Conservation (phyloP, 2,329 filamentous ascomycete species). For the Ceratocystiopsis minuta region DNA sequence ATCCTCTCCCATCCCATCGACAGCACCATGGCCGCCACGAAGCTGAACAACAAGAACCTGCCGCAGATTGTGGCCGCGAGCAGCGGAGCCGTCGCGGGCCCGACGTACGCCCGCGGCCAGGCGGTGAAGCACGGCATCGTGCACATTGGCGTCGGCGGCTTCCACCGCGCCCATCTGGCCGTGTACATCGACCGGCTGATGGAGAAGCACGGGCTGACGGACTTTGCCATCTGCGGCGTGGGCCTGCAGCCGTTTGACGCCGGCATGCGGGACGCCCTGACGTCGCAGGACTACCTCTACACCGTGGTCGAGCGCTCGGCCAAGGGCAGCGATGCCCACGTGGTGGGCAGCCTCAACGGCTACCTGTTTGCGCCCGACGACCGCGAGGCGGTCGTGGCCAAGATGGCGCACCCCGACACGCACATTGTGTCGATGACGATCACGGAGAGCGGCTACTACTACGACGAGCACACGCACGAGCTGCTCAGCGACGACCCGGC, state of each 20-base stretch:
- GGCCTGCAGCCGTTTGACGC: slow-evolving; percentile 31
- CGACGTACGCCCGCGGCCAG: slow-evolving; percentile 23
- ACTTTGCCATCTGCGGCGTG: slow-evolving; percentile 34
- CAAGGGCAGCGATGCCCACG: slow-evolving; percentile 26
- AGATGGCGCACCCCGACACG: slow-evolving; percentile 36
- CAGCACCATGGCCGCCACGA: slow-evolving; percentile 11
- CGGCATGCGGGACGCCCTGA: slow-evolving; percentile 30
- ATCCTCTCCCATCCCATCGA: neutral
- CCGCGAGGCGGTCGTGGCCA: slow-evolving; percentile 31
- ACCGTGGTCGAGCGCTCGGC: slow-evolving; percentile 36
- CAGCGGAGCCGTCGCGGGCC: slow-evolving; percentile 16
- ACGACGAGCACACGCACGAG: slow-evolving; percentile 39
- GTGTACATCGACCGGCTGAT: slow-evolving; percentile 32
- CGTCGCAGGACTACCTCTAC: slow-evolving; percentile 31
- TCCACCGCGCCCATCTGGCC: slow-evolving; percentile 34
- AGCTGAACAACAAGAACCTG: slow-evolving; percentile 22
- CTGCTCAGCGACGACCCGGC: slow-evolving; percentile 28
- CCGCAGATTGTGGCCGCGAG: slow-evolving; percentile 14
- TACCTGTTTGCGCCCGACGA: slow-evolving; percentile 34
- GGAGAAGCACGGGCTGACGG: slow-evolving; percentile 23
- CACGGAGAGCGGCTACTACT: slow-evolving; percentile 38
- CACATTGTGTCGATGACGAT: slow-evolving; percentile 37
- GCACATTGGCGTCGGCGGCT: slow-evolving; percentile 35
- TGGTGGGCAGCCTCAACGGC: slow-evolving; percentile 33
- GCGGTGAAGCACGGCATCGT: slow-evolving; percentile 34